Base-by-base conservation (phyloP, 73 alveolate species). In the Paramecium tetraurelia region DNA sequence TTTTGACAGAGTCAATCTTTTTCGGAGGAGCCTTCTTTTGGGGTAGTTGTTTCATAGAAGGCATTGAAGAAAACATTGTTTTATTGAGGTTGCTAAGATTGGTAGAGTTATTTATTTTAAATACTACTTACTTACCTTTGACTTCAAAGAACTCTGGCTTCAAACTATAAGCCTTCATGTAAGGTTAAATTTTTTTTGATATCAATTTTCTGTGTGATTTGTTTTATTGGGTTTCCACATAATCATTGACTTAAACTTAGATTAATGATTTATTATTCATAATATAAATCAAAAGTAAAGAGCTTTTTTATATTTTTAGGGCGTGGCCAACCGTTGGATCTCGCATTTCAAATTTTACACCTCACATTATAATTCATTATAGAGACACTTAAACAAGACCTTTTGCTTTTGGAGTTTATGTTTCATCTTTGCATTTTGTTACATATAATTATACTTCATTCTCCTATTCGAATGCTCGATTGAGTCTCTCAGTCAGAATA, bases 251-350 rank as follows among this genome's bases (percentile, higher is more conserved):
- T 63, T 27, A 4, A 11, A 63, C 84, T 63, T 63, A 27, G 84
- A 63, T 63, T 63, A 63, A 63, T 63, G 84, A 63, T 12, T 27
- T 31, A 63, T 63, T 63, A 63, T 63, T 63, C 84, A 63, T 63
- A 63, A 22, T 31, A 63, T 63, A 63, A 63, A 63, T 63, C 84
- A 63, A 63, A 27, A 63, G 46, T 63, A 63, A 31, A 63, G 46
- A 22, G 16, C 7, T 27, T 63, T 63, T 33, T 63, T 31, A 27
- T 63, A 63, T 27, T 63, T 63, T 12, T 63, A 33, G 9, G 84
- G 84, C 14, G 84, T 63, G 12, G 84, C 48, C 14, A 63, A 63
- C 6, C 46, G 46, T 63, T 33, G 20, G 84, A 63, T 63, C 31
- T 63, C 84, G 24, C 84, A 22, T 63, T 63, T 63, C 46, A 63